phyloP scores from a whole-genome alignment of 2,329 filamentous ascomycete genomes.

The Coniochaeta prunicola region DNA sequence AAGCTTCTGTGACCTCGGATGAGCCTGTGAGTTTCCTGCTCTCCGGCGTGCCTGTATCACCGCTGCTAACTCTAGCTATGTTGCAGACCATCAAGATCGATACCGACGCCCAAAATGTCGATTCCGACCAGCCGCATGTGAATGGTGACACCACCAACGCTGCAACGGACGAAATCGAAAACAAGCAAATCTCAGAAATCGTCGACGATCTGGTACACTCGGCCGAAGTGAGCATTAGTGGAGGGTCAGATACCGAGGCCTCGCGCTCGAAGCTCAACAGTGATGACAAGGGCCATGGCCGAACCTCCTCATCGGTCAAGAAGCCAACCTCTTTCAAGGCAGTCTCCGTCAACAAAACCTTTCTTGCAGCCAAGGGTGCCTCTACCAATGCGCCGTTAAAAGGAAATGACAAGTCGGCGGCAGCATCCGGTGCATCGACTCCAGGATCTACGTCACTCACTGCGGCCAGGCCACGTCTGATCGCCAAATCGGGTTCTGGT shows the following conservation, averaged over 20 bases:
- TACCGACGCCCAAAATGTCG: constrained; percentile 40
- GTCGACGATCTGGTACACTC: constrained; percentile 55
- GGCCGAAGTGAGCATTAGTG: constrained; percentile 61
- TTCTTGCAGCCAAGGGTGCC: constrained; percentile 63
- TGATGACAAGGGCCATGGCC: constrained; percentile 51
- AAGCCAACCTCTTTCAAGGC: constrained; percentile 77
- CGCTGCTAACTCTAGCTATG: constrained; percentile 17
- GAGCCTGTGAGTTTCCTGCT: constrained; percentile 33
- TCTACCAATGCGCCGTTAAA: constrained; percentile 38
- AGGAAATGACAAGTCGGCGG: constrained; percentile 39
- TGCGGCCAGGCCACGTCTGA: constrained; percentile 58
- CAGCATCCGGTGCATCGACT: constrained; percentile 37
- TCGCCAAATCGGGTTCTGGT: constrained; percentile 65
- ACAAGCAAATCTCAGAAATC: constrained; percentile 48
- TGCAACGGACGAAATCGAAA: constrained; percentile 44
- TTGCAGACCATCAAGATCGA: constrained; percentile 24
- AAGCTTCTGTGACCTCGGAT: constrained; percentile 43
- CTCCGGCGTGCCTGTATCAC: constrained; percentile 1
- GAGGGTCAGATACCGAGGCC: constrained; percentile 70
- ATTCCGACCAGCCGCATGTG: constrained; percentile 32
- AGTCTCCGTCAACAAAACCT: constrained; percentile 79
- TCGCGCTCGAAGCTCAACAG: constrained; percentile 51
- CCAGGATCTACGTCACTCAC: constrained; percentile 37
- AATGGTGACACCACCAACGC: constrained; percentile 34
- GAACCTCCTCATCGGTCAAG: constrained; percentile 55